Base-by-base conservation (phyloP, 768 basidiomycete species). In the Lentinula guzmanii region DNA sequence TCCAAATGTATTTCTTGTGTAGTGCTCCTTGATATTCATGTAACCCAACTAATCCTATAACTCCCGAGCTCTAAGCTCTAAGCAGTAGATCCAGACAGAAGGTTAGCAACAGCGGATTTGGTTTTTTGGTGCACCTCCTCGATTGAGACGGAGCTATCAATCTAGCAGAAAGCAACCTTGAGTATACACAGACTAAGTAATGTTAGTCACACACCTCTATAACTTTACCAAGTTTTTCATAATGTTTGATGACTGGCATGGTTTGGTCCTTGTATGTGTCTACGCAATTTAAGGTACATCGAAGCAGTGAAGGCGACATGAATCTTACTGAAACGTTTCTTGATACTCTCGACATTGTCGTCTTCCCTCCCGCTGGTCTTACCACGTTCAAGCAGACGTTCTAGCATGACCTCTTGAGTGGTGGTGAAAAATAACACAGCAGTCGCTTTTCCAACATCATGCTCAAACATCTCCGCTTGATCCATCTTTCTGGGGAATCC, bases 401-500 rank as follows among this genome's bases (percentile, higher is more conserved):
- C 73, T 33, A 90, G 81, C 89, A 98, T 92, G 65, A 94, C 87
- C 52, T 91, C 84, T 70, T 98, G 89, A 13, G 91, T 87, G 8
- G 94, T 95, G 7, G 84, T 80, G 75, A 91, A 93, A 80, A 90
- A 97, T 54, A 99, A 75, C 35, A 95, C 90, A 61, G 87, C 77
- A 0, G 87, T 82, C 2, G 94, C 90, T 54, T 76, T 63, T 74
- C 95, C 97, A 61, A 97, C 96, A 52, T 86, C 80, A 66, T 90
- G 79, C 68, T 98, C 96, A 70, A 98, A 99, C 71, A 87, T 86
- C 68, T 88, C 63, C 0, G 95, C 96, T 75, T 99, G 97, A 71
- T 99, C 97, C 94, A 98, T 95, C 80, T 98, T 95, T 63, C 96
- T 84, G 59, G 96, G 97, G 76, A 98, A 98, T 1, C 96, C 97